Percentiles rank a stretch among this genome's conserved stretches.
Conservation (phyloP, 23 red algal genomes). For the Chondrus crispus region DNA sequence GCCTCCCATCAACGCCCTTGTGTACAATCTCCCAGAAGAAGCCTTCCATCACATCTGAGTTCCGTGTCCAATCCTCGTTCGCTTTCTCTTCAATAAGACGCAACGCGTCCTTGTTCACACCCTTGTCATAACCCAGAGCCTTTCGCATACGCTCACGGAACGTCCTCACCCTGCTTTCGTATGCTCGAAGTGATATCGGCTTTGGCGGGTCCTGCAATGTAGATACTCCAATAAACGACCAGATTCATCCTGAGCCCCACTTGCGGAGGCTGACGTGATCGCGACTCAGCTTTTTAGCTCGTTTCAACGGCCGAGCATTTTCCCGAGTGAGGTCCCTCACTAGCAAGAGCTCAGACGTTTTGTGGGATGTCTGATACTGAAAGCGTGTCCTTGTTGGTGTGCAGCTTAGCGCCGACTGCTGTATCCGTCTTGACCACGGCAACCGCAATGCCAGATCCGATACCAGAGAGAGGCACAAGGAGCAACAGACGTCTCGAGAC, state of each 20-base stretch:
- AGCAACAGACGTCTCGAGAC: no score
- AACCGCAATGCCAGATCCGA: no score
- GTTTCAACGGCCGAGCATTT: no score
- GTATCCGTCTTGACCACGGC: no score
- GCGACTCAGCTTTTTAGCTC: neutral
- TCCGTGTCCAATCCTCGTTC: neutral
- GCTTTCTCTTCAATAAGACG: neutral
- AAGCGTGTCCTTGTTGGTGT: no score
- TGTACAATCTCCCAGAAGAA: conserved; percentile 39
- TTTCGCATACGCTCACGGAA: neutral
- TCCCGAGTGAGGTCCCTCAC: no score
- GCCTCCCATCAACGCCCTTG: conserved; percentile 12
- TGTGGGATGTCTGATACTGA: no score
- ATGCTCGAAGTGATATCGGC: conserved; percentile 10
- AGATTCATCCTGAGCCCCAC: conserved; percentile 10
- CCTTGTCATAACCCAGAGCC: neutral
- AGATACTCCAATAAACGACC: conserved; percentile 24
- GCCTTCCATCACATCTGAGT: neutral
- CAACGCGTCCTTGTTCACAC: neutral
- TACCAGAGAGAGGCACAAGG: no score
- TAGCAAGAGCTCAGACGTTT: no score
- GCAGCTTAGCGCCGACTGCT: no score
- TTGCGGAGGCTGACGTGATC: neutral
- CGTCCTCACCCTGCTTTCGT: neutral
- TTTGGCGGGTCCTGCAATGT: conserved; percentile 14